Conservation (phyloP, 805 yeast genomes). For the Suhomyces kilbournensis region DNA sequence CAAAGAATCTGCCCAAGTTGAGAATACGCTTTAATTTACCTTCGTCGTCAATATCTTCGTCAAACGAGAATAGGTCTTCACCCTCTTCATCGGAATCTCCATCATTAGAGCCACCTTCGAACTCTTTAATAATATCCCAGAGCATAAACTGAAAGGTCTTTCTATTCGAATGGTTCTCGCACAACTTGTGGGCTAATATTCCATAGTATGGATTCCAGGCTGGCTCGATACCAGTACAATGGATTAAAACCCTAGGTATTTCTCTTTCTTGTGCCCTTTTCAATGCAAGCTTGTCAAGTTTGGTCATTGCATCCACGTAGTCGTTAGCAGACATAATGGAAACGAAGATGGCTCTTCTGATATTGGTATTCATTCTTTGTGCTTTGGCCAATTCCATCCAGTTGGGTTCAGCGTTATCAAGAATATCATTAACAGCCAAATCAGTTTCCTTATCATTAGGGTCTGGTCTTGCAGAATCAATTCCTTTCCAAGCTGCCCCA, state of each 20-base stretch:
- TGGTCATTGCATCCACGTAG: slow-evolving; percentile 80
- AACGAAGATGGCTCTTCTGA: slow-evolving; percentile 89
- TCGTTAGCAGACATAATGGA: slow-evolving; percentile 95
- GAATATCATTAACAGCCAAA: slow-evolving; percentile 52
- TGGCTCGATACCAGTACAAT: slow-evolving; percentile 81
- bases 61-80: slow-evolving; percentile 34
- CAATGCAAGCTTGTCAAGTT: slow-evolving; percentile 73
- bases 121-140: slow-evolving; percentile 80
- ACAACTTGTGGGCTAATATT: slow-evolving; percentile 68
- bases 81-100: slow-evolving; percentile 38
- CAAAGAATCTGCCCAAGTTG: slow-evolving; percentile 80
- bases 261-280: slow-evolving; percentile 82
- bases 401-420: slow-evolving; percentile 74
- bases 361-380: slow-evolving; percentile 93
- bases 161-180: slow-evolving; percentile 69
- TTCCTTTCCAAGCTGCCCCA: slow-evolving; percentile 96
- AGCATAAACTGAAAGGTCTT: slow-evolving; percentile 85
- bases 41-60: slow-evolving; percentile 49
- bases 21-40: slow-evolving; percentile 55
- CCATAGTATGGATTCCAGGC: slow-evolving; percentile 90
- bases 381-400: slow-evolving; percentile 83
- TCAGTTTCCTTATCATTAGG: slow-evolving; percentile 33
- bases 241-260: slow-evolving; percentile 79
- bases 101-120: slow-evolving; percentile 49
- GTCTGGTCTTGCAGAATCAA: slow-evolving; percentile 10